Evolutionary conservation across 1,284 basidiomycete species (phyloP).

Genomic region (Trametes hirsuta): DNA sequence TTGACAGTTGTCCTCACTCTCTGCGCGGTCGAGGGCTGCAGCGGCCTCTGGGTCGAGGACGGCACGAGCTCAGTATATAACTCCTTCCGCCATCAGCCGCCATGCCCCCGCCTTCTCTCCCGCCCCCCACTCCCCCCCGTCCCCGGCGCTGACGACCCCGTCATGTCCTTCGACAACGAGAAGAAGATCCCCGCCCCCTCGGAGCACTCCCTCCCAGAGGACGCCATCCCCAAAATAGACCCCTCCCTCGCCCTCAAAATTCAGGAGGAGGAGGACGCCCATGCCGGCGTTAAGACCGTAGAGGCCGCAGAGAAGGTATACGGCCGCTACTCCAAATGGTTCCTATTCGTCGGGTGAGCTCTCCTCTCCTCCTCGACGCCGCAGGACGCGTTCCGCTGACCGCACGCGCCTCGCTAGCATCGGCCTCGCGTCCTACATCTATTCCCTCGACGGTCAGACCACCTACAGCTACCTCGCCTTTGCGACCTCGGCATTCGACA

Average conservation of each 20-base stretch:
- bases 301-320: constrained; percentile 58
- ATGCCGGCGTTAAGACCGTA: constrained; percentile 52
- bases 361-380: too few relatives aligned
- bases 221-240: constrained; percentile 17
- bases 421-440: constrained; percentile 74
- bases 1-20: too few relatives aligned
- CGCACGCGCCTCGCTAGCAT: constrained; percentile 43
- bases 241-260: not conserved
- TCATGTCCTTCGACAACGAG: constrained; percentile 14
- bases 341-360: constrained; percentile 59
- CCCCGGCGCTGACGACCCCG: not conserved
- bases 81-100: too few relatives aligned
- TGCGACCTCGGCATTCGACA: constrained; percentile 63
- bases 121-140: too few relatives aligned
- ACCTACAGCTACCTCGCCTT: constrained; percentile 70
- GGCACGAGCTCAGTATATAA: too few relatives aligned
- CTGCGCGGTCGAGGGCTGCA: too few relatives aligned
- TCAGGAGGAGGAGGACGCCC: constrained; percentile 36
- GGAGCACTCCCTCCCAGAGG: constrained; percentile 5
- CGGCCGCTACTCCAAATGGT: constrained; percentile 59
- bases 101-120: too few relatives aligned
- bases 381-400: constrained; percentile 15
- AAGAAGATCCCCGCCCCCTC: constrained; percentile 3
- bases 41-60: too few relatives aligned
- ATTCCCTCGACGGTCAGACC: constrained; percentile 72